These are phyloP conservation scores for Meira miltonrushii DNA, from an alignment of 1,284 basidiomycete species.

Conservation along the genomic window DNA sequence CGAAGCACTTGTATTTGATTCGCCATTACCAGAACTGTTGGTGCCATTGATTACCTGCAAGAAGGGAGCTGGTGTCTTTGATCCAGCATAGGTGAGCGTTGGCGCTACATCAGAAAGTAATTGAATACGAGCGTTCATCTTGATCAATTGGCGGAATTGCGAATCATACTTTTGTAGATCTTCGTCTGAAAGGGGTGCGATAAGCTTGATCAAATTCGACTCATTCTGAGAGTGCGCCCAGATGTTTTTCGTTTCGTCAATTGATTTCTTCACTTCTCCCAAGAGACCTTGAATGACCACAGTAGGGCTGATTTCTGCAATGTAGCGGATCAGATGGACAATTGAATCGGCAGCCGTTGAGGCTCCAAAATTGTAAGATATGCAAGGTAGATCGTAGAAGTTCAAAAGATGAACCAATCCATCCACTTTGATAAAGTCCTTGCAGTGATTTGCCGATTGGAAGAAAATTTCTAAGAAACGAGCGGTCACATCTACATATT, in stretches of 20 bases:
- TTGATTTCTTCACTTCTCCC: conserved; percentile 66
- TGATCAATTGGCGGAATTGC: conserved; percentile 69
- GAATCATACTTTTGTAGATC: conserved; percentile 60
- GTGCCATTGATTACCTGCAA: conserved; percentile 69
- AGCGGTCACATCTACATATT: conserved; percentile 42
- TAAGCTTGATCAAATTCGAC: not conserved
- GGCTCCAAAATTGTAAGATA: conserved; percentile 82
- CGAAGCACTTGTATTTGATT: conserved; percentile 52
- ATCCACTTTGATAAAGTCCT: conserved; percentile 78
- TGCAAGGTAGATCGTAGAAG: conserved; percentile 74
- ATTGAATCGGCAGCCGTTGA: conserved; percentile 76
- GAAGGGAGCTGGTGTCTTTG: conserved; percentile 69
- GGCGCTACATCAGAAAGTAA: conserved; percentile 82
- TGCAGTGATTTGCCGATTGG: conserved; percentile 77
- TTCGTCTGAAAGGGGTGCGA: conserved; percentile 51
- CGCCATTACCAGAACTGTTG: not conserved
- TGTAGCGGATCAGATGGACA: conserved; percentile 77
- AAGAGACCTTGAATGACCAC: conserved; percentile 71
- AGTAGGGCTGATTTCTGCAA: conserved; percentile 77
- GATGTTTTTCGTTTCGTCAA: conserved; percentile 67
- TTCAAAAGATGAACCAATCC: conserved; percentile 71
- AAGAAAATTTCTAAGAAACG: conserved; percentile 77
- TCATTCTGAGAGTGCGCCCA: conserved; percentile 57
- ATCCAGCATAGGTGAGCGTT: conserved; percentile 77
- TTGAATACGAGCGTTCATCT: conserved; percentile 71